phyloP scores from a whole-genome alignment of 2,329 filamentous ascomycete genomes.

The Drechslerella coelobrocha region DNA sequence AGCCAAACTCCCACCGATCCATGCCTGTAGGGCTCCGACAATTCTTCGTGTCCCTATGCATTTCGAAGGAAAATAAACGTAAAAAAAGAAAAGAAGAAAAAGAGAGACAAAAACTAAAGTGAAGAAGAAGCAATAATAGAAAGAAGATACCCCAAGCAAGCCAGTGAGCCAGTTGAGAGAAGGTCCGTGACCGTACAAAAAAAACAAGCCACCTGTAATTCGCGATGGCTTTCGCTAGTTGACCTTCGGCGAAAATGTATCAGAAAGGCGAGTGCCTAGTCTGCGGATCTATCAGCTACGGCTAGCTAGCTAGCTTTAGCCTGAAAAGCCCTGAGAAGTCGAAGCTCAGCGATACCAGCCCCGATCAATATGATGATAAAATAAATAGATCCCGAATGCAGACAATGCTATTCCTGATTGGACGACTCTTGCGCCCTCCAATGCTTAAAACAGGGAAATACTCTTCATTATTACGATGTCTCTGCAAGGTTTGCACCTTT shows the following conservation, averaged over 20 bases:
- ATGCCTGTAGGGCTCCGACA: neutral
- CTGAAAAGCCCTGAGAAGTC: neutral
- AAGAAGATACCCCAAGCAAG: neutral
- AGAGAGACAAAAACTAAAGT: neutral
- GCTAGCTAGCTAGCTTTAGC: slow-evolving; percentile 1
- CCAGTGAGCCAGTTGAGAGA: neutral
- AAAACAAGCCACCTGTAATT: slow-evolving; percentile 38
- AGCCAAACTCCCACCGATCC: neutral
- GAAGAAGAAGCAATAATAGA: neutral
- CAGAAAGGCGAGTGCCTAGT: slow-evolving; percentile 5
- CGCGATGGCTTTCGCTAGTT: slow-evolving; percentile 36
- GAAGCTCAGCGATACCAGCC: neutral
- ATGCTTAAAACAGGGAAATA: slow-evolving; percentile 13
- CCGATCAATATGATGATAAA: neutral
- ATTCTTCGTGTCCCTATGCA: neutral
- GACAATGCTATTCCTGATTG: slow-evolving; percentile 20
- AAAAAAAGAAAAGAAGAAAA: neutral
- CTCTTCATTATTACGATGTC: slow-evolving; percentile 23
- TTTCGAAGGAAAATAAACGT: neutral
- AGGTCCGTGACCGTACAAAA: slow-evolving; percentile 11
- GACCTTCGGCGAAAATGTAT: slow-evolving; percentile 23
- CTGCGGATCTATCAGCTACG: neutral
- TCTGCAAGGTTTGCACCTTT: slow-evolving; percentile 25
- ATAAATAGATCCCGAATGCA: slow-evolving; percentile 11
- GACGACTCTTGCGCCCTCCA: slow-evolving; percentile 5